Base-by-base conservation (phyloP, 23 red algal species). In the Gracilaria domingensis region DNA sequence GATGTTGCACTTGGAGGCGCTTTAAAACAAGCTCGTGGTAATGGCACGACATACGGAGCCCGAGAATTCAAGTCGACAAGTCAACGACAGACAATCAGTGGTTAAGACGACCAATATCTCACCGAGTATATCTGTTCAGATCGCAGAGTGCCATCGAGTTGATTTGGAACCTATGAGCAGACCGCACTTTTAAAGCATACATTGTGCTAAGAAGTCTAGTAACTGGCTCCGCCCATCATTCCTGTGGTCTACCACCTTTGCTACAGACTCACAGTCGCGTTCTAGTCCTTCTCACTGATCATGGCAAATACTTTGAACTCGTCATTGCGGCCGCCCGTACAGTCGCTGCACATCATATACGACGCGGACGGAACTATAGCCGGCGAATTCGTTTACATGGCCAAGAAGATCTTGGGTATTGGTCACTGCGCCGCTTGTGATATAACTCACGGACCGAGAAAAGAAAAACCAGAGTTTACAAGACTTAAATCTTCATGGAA, bases 301-400 rank as follows among this genome's bases (percentile, higher is more conserved):
- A 73, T 73, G 67, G 67, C 42, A 44, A 1, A 0, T 8, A 42
- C 67, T 40, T 73, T 35, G 1, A 4, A 2, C 34, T 17, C 21
- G 20, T 23, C 34, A 8, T 37, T 12, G 1, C 67, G 67, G 44
- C 67, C 67, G 33, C 33, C 14, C 21, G 81, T 85, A 49, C 81
- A 25, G 13, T 91, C 88, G 16, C n/a, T 96, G 34, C 79, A 92
- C 80, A 85, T 98, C 12, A 91, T 98, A 50, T 98, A 98, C 80
- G 81, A 98, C 80, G 96, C 96, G n/a, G 96, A 98, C 55, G 93
- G 93, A 49, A 98, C 96, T 0, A 38, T 98, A 28, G 78, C 90
- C 0, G 96, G 96, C 13, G 96, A 98, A 81, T 57, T 98, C 1
- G 45, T 89, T 0, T 98, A 98, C 61, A 59, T 90, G 14, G 47